Percentiles rank a stretch among this genome's conserved stretches.
phyloP scores from a whole-genome alignment of 1,284 basidiomycete species.

The Cryptococcus sp. region DNA sequence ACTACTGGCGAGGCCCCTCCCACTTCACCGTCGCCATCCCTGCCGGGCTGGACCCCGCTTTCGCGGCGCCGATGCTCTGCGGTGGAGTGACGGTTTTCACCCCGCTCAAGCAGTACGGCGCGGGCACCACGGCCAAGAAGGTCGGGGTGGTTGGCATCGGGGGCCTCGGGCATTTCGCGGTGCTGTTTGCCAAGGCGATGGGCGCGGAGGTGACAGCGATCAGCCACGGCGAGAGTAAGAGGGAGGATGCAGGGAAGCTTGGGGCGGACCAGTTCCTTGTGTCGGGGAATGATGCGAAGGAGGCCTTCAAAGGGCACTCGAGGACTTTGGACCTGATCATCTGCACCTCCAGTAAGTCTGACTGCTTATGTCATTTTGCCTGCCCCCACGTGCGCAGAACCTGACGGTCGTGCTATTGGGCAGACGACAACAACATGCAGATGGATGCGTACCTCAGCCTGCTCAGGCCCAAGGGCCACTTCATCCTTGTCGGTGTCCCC shows the following conservation, averaged over 20 bases:
- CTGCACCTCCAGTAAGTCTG: constrained; percentile 51
- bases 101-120: constrained; percentile 59
- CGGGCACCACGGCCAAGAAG: constrained; percentile 57
- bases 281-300: constrained; percentile 49
- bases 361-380: too few species aligned
- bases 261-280: constrained; percentile 56
- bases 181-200: constrained; percentile 59
- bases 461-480: constrained; percentile 47
- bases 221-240: constrained; percentile 59
- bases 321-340: constrained; percentile 62
- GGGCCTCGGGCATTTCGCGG: constrained; percentile 58
- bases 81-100: constrained; percentile 64
- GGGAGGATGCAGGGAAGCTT: constrained; percentile 60
- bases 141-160: constrained; percentile 66
- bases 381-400: background rate
- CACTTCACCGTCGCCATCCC: constrained; percentile 67
- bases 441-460: constrained; percentile 47
- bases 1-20: constrained; percentile 56
- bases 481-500: constrained; percentile 49
- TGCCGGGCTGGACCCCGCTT: constrained; percentile 55
- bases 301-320: constrained; percentile 47
- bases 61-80: constrained; percentile 57
- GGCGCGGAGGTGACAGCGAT: constrained; percentile 62
- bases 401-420: constrained; percentile 14
- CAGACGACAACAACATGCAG: constrained; percentile 43